Evolutionary conservation across 768 basidiomycete species (phyloP), one percentile per base, ranked within the genome.

Genomic region (Mycena rebaudengoi): DNA sequence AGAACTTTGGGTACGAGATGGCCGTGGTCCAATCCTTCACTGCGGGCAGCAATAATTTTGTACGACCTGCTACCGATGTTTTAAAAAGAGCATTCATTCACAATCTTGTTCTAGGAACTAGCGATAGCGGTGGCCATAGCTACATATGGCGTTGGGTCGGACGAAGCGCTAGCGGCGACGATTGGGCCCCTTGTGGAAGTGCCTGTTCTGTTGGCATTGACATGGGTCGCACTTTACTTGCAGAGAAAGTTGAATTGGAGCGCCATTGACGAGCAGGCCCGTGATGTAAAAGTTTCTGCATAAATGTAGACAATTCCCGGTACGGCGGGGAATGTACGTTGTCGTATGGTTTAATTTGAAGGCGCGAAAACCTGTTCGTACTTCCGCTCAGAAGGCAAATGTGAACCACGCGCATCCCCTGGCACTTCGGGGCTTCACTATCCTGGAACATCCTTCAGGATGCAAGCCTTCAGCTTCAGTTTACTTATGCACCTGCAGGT

Each of bases 81-180:
- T 50, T 3, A 12, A 25, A 12, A 28, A 46, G 18, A n/a, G n/a
- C n/a, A n/a, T n/a, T 21, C 18, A 23, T 20, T 52, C 8, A 41
- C 41, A 53, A 23, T 29, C 1, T 6, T 20, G 25, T 41, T 32
- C 21, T 70, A 91, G 84, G 92, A 95, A 78, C 82, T 95, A 0
- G 92, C 94, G 0, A 95, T 95, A 54, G 93, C 94, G 0, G 89
- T 95, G 1, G 84, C 88, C 4, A 89, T 94, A 40, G 88, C 91
- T 0, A 86, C 90, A 0, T 95, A 88, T 74, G 93, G 94, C 4
- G 86, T 91, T 6, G 82, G 87, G 6, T 92, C 91, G 0, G 87
- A 90, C 56, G 89, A 95, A 75, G 92, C 91, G 0, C 80, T 95
- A 1, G 93, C 93, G 0, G 91, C 92, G 0, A 94, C 92, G 0